A percentile compares a stretch with the other conserved stretches of the same genome.
phyloP scores from a whole-genome alignment of 805 yeast genomes.

The Starmerella kuoi region DNA sequence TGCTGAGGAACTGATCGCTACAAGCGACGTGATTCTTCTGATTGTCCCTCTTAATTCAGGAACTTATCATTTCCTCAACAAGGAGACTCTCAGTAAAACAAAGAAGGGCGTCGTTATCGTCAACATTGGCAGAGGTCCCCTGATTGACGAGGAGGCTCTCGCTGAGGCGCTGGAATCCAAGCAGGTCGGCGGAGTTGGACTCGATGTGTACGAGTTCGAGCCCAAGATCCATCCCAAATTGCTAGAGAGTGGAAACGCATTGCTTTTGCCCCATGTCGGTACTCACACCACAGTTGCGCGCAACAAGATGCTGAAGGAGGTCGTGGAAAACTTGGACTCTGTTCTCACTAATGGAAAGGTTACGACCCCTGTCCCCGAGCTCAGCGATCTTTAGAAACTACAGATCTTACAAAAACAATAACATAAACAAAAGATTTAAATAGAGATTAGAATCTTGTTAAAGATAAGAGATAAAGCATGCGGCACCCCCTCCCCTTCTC shows the following conservation, averaged over 20 bases:
- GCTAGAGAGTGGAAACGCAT: constrained; percentile 35
- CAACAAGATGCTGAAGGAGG: constrained; percentile 67
- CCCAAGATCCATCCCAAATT: constrained; percentile 42
- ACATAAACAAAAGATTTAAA: background rate
- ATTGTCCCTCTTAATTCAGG: constrained; percentile 43
- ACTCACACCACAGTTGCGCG: constrained; percentile 35
- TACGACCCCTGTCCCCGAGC: constrained; percentile 67
- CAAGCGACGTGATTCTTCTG: constrained; percentile 40
- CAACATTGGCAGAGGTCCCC: constrained; percentile 52
- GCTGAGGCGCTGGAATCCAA: constrained; percentile 38
- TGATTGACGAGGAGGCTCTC: constrained; percentile 43
- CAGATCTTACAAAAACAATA: background rate
- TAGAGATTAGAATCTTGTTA: no score
- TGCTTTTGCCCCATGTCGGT: constrained; percentile 47
- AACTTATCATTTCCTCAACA: constrained; percentile 40
- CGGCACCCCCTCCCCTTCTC: no score
- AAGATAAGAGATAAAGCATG: no score
- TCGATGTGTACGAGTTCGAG: constrained; percentile 52
- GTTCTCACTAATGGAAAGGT: constrained; percentile 57
- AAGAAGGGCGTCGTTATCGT: constrained; percentile 44
- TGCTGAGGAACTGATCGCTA: constrained; percentile 37
- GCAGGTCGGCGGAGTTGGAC: constrained; percentile 41
- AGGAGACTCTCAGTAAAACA: constrained; percentile 36
- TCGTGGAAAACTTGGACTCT: constrained; percentile 52
- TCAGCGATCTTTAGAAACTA: constrained; percentile 5